Base-by-base conservation (phyloP, 768 basidiomycete genomes). In the Astraeus odoratus region DNA sequence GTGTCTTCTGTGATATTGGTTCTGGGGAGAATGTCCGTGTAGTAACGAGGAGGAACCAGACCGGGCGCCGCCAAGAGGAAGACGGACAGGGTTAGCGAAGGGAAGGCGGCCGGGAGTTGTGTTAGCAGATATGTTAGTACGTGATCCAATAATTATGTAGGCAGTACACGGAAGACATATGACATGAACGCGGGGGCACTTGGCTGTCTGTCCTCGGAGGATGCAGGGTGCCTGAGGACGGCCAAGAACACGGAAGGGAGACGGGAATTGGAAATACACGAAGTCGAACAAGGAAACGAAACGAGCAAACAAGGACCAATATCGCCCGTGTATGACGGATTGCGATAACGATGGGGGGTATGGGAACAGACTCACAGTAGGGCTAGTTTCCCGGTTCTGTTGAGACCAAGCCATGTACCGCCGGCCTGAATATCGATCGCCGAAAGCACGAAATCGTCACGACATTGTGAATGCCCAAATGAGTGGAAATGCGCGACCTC, bases 381-480 rank as follows among this genome's bases (percentile, higher is more conserved):
- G 10, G 84, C 86, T 44, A 88, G 65, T 52, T 74, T 75, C 19
- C 89, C 89, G 48, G 72, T 50, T 48, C 75, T 73, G 57, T 63
- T 78, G 46, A 89, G 63, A 10, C 89, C 89, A 55, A 88, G 74
- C 89, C 89, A 92, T 27, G 87, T 85, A 35, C 89, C 89, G 31
- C 86, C 86, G 3, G 80, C 87, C 39, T 67, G 67, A 18, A 70
- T 57, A 64, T 92, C 89, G 52, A 81, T 75, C 39, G 89, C 89
- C 2, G 86, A 90, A 44, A 92, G 71, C 48, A 91, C 61, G 39
- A 18, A 18, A 15, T 16, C 26, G 26, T 18, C 26, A 57, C 57
- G 19, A 63, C 24, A 10, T 25, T 22, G 37, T 15, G 22, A 13
- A 8, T 25, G 37, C 23, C 67, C 75, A 56, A 88, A 88, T 8